These are phyloP conservation scores for Solanum peruvianum DNA, from an alignment of 257 asterid species.

Conservation along the genomic window DNA sequence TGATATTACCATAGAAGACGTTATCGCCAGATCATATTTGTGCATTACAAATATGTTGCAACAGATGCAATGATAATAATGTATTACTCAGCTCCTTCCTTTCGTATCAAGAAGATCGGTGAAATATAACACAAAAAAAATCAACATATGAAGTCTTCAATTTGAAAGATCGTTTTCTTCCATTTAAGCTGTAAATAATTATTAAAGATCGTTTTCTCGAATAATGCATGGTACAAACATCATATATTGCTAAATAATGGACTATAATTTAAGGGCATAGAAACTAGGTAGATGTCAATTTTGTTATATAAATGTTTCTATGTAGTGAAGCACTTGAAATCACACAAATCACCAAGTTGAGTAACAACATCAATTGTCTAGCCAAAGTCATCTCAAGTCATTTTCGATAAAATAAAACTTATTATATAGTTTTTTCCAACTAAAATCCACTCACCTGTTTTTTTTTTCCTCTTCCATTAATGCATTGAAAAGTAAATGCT, in stretches of 20 bases:
- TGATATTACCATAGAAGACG: neutral
- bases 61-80: neutral
- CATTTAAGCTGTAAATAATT: neutral
- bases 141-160: neutral
- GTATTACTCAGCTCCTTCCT: neutral
- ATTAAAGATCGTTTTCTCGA: rapidly evolving
- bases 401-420: neutral
- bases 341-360: neutral
- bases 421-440: neutral
- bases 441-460: neutral
- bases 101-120: no score
- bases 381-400: neutral
- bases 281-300: neutral
- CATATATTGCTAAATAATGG: neutral
- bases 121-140: neutral
- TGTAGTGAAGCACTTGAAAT: neutral
- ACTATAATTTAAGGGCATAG: neutral
- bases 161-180: neutral
- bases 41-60: neutral
- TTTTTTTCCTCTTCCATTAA: neutral
- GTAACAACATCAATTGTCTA: neutral
- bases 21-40: neutral
- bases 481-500: neutral
- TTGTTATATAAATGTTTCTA: neutral
- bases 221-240: neutral